Percentiles rank a stretch among this genome's conserved stretches.
Conservation (phyloP, 208 protist genomes). For the Trypanosoma mega region DNA sequence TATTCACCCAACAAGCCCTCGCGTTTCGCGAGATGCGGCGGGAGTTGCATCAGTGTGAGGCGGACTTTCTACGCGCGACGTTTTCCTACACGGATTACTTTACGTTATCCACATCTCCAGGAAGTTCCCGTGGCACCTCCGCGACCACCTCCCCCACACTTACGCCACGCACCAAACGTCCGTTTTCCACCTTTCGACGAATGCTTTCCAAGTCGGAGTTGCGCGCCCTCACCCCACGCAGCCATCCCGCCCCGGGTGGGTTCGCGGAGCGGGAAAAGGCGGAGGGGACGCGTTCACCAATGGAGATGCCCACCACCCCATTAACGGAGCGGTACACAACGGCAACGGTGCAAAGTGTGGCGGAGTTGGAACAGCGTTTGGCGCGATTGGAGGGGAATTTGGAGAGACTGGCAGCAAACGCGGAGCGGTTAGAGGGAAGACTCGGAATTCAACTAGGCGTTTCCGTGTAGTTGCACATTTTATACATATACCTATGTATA, state of each 20-base stretch:
- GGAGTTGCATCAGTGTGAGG: conserved; percentile 31
- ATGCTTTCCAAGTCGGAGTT: conserved; percentile 33
- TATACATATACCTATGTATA: neutral
- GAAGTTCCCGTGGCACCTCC: conserved; percentile 21
- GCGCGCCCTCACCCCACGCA: no score
- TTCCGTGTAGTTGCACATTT: conserved; percentile 6
- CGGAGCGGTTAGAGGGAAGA: neutral
- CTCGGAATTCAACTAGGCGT: neutral
- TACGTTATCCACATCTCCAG: conserved; percentile 25
- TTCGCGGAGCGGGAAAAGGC: no score
- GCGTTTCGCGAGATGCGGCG: conserved; percentile 52
- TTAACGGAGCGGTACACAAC: neutral
- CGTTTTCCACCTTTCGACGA: conserved; percentile 46
- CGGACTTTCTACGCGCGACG: conserved; percentile 45
- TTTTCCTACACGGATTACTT: conserved; percentile 46
- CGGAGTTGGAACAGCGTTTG: conserved; percentile 6
- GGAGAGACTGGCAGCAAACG: conserved; percentile 8
- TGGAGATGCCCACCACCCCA: neutral
- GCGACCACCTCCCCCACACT: conserved; percentile 16
- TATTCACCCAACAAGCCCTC: conserved; percentile 46
- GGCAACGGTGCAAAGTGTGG: neutral
- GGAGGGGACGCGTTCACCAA: neutral
- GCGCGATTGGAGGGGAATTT: conserved; percentile 11
- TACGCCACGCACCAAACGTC: conserved; percentile 22
- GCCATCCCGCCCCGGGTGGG: no score